phyloP scores from a whole-genome alignment of 805 yeast species.

The Myxozyma geophila region DNA sequence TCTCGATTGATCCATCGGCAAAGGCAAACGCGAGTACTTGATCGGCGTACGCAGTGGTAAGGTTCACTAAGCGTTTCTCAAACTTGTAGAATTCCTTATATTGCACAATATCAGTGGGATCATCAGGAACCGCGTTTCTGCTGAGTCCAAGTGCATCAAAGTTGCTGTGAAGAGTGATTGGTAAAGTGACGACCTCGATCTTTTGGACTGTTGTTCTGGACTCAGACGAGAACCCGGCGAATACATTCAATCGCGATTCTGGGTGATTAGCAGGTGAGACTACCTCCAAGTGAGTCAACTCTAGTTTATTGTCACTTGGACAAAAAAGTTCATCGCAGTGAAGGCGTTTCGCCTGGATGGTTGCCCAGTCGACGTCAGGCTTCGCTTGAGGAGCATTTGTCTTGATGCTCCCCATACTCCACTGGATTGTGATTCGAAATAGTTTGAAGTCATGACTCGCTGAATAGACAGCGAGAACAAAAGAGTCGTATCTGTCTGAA shows the following conservation, averaged over 20 bases:
- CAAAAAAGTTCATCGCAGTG: conserved; percentile 22
- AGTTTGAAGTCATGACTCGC: conserved; percentile 36
- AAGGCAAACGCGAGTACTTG: conserved; percentile 18
- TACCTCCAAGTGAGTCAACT: conserved; percentile 30
- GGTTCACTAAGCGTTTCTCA: conserved; percentile 11
- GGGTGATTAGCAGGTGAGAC: conserved; percentile 36
- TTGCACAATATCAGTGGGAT: conserved; percentile 25
- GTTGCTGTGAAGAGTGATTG: conserved; percentile 29
- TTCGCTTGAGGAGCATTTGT: conserved; percentile 8
- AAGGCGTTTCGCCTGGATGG: conserved; percentile 18
- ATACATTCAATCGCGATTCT: conserved; percentile 29
- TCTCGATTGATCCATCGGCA: conserved; percentile 31
- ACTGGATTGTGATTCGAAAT: conserved; percentile 42
- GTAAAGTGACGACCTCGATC: conserved; percentile 27
- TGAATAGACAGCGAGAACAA: conserved; percentile 43
- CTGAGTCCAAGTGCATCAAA: conserved; percentile 31
- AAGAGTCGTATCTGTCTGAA: conserved; percentile 37
- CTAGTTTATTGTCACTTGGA: conserved; percentile 13
- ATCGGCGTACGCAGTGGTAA: conserved; percentile 20
- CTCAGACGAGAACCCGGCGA: conserved; percentile 22
- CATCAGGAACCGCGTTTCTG: conserved; percentile 25
- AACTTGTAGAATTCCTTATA: conserved; percentile 12
- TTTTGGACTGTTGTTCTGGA: conserved; percentile 19
- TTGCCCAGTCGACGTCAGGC: conserved; percentile 19
- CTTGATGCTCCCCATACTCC: conserved; percentile 32